Base-by-base conservation (phyloP, 1,284 basidiomycete species). In the Agaricales sp. region DNA sequence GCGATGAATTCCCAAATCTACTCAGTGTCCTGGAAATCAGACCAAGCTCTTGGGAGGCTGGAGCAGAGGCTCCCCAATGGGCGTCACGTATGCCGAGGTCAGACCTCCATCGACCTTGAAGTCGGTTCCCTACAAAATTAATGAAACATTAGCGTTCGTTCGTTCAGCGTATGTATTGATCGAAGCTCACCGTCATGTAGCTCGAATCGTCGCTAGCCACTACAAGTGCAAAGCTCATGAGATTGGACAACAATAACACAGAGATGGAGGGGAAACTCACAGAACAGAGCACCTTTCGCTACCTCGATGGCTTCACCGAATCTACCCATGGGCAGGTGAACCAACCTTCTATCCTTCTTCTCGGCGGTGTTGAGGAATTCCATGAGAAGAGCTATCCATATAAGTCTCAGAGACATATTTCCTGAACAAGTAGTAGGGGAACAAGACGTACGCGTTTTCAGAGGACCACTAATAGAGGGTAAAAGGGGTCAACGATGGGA, bases 291-390 rank as follows among this genome's bases (percentile, higher is more conserved):
- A 38, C 82, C 91, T 60, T 86, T 87, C 21, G 95, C 94, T 58
- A 95, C 78, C 66, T 98, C 94, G 56, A 97, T 75, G 0, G 94
- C 94, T 70, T 97, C 92, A 48, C 94, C 94, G 64, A 98, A 98
- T 52, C 94, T 78, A 51, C 95, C 95, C 88, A 97, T 92, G 1
- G 95, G 95, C 23, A 95, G 77, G 63, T 98, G 94, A 21, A 92
- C 81, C 62, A 97, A 64, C 47, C 95, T 78, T 45, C 94, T 82
- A 53, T 96, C 82, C 55, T 87, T 81, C 73, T 97, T 98, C 74
- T 99, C 94, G 41, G 86, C 75, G n/a, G 95, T 97, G 69, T 97
- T 82, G 59, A 99, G 78, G 76, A 94, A 98, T 66, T 98, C 87
- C 94, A 99, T 99, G 24, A 99, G 75, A 25, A 98, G 78, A 30